Conservation (phyloP, 192 early-diverging fungal genomes). For the Coemansia sp. region DNA sequence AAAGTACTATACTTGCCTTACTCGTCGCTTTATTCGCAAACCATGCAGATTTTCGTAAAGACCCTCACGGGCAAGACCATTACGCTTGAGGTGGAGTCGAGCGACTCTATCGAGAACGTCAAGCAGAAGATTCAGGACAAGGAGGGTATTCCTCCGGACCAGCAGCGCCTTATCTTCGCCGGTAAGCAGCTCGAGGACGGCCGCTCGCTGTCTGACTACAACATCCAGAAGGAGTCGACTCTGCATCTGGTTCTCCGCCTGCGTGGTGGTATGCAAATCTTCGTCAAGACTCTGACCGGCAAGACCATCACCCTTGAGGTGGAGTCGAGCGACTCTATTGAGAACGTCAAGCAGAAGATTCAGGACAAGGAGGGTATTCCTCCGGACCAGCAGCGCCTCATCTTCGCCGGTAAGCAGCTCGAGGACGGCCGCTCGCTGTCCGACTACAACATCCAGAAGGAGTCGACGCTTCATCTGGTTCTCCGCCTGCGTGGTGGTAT, state of each 20-base stretch:
- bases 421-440: slow-evolving; percentile 73
- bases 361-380: no score
- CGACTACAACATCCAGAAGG: slow-evolving; percentile 86
- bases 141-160: no score
- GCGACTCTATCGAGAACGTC: slow-evolving; percentile 71
- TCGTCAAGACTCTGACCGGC: slow-evolving; percentile 84
- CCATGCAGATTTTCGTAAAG: slow-evolving; percentile 60
- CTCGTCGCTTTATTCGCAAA: slow-evolving; percentile 4
- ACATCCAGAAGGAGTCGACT: slow-evolving; percentile 99
- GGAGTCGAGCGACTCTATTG: slow-evolving; percentile 80
- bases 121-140: no score
- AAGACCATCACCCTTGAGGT: slow-evolving; percentile 89
- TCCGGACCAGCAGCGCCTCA: no score
- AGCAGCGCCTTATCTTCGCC: slow-evolving; percentile 55
- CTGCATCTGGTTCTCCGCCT: slow-evolving; percentile 94
- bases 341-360: slow-evolving; percentile 24
- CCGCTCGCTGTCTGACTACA: slow-evolving; percentile 95
- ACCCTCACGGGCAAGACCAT: slow-evolving; percentile 85
- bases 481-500: slow-evolving; percentile 76
- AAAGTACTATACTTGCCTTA: slow-evolving; percentile 1
- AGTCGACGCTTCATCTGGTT: slow-evolving; percentile 77
- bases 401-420: slow-evolving; percentile 67
- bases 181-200: slow-evolving; percentile 99
- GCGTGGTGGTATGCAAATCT: slow-evolving; percentile 83
- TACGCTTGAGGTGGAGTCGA: slow-evolving; percentile 82